A percentile compares a stretch with the other conserved stretches of the same genome.
Evolutionary conservation across 208 protist species (phyloP).

Genomic region (Acanthamoeba comandoni): DNA sequence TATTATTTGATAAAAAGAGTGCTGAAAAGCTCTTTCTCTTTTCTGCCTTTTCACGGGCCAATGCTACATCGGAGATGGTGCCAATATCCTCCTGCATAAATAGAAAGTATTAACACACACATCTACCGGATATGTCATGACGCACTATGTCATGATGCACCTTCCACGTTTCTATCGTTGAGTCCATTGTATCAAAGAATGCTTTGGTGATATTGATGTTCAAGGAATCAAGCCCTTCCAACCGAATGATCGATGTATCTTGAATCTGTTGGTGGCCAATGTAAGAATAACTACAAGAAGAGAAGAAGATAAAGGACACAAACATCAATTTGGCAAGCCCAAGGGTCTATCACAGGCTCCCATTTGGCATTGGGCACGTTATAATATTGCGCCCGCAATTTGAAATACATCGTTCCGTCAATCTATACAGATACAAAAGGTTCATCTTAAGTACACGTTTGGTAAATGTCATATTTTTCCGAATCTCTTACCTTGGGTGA

Average conservation of each 20-base stretch:
- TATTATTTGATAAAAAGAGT: slow-evolving; percentile 50
- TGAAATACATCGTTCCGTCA: slow-evolving; percentile 45
- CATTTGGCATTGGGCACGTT: slow-evolving; percentile 67
- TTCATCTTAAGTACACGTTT: neutral
- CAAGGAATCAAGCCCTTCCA: slow-evolving; percentile 15
- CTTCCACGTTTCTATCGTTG: slow-evolving; percentile 60
- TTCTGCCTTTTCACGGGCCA: slow-evolving; percentile 16
- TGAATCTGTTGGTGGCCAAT: slow-evolving; percentile 37
- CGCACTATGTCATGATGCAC: neutral
- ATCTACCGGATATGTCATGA: too few relatives aligned
- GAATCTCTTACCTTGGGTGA: neutral
- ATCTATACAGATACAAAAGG: neutral
- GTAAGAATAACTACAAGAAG: slow-evolving; percentile 19
- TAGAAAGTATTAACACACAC: too few relatives aligned
- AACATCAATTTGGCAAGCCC: slow-evolving; percentile 43
- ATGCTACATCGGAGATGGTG: too few relatives aligned
- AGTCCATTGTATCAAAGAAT: slow-evolving; percentile 73
- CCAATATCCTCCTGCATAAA: too few relatives aligned
- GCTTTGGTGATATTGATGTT: slow-evolving; percentile 72
- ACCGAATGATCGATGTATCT: slow-evolving; percentile 1
- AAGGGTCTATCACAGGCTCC: slow-evolving; percentile 69
- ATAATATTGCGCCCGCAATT: slow-evolving; percentile 53
- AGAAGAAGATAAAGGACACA: neutral
- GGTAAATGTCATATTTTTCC: too few relatives aligned
- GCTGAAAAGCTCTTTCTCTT: slow-evolving; percentile 63